Evolutionary conservation across 179 eudicot species (phyloP), one percentile per base, ranked within the genome.

Genomic region (Silene coronaria): DNA sequence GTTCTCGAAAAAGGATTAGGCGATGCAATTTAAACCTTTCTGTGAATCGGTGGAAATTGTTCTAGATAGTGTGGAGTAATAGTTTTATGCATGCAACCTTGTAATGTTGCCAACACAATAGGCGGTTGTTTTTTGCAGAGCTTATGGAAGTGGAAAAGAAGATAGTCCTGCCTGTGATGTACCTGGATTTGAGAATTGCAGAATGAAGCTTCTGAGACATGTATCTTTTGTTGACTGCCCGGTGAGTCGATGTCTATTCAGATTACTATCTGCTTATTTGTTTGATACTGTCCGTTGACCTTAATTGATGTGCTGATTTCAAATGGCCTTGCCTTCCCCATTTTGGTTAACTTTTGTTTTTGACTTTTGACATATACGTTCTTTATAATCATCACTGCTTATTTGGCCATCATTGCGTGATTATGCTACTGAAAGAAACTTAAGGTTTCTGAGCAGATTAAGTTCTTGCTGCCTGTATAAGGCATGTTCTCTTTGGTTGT

Each of bases 221-320:
- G 98, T 94, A 1, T 94, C 98, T 58, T 94, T 94, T 81, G 98
- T 94, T 67, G 98, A 94, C 73, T 94, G 98, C 79, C 98, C 98
- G 77, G 98, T 94, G 86, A 82, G 69, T 80, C 22, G 17, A 8
- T 73, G 34, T 55, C 10, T 69, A 22, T 21, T 67, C n/a, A 11
- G 53, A 48, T 53, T 27, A 66, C 19, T 55, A 24, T 61, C 9
- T 62, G 17, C 11, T 34, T 24, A 11, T 5, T 66, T 14, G 28
- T 9, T 71, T 22, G 53, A 23, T 14, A 32, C 0, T 2, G 61
- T 53, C 62, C 11, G 2, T 27, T 53, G n/a, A 2, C 23, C 63
- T 17, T 4, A 71, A 9, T 26, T 51, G 2, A 0, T 46, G 21
- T 21, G 3, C 23, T 46, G 12, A 21, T 69, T 27, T 48, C 61